Evolutionary conservation across 768 basidiomycete species (phyloP), one percentile per base, ranked within the genome.

Genomic region (Gloeopeniophorella convolvens): DNA sequence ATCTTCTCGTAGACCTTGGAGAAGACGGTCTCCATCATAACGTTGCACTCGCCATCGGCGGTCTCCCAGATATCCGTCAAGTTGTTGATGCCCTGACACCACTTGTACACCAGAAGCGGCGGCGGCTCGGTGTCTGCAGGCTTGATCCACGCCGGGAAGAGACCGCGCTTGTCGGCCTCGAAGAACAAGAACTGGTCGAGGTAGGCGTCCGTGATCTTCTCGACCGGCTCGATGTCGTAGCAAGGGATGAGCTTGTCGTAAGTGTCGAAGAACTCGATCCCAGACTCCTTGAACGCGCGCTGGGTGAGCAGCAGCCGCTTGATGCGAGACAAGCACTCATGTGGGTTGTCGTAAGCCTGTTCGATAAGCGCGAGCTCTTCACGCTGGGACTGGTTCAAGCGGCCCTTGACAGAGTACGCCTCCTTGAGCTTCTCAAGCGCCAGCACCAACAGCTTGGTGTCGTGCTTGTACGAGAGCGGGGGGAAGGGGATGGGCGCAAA

Each of bases 11-110:
- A 98, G 16, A 97, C 96, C 69, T 96, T 93, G 26, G 90, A 93
- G 32, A 96, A 76, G 5, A 95, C 91, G 0, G 96, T 99, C 72
- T 99, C 96, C 94, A 98, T 97, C 72, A 99, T 76, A 36, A 98
- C 96, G 60, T 91, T 88, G 68, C 93, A 97, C 71, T 98, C 95
- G 56, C 96, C 96, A 61, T 99, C 94, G 52, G 83, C 80, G 1
- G 94, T 98, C 70, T 98, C 96, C 96, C 96, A 99, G 33, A 99
- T 83, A 51, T 99, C 95, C 3, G 89, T 93, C 65, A 98, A 67
- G 67, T 99, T 99, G 71, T 98, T 98, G 75, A 98, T 94, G 34
- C 96, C 96, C 70, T 98, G 95, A 63, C 93, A 95, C 95, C 95
- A 98, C 77, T 97, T 98, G 74, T 97, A 98, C 27, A 97, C 94